Base-by-base conservation (phyloP, 2,329 filamentous ascomycete species). In the Cladophialophora exuberans region DNA sequence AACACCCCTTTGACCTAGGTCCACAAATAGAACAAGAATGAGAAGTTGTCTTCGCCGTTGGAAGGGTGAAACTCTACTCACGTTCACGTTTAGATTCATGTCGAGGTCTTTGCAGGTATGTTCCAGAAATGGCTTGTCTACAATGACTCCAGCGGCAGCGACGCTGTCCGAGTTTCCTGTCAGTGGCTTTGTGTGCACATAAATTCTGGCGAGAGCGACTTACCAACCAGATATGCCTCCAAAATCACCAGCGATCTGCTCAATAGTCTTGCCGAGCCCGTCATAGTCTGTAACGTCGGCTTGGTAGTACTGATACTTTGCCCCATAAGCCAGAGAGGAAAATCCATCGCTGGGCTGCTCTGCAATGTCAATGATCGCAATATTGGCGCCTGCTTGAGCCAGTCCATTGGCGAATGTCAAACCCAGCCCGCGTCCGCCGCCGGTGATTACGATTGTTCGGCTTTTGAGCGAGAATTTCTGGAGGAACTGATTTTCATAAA, bases 151-250 rank as follows among this genome's bases (percentile, higher is more conserved):
- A 4, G 53, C 53, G 2, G 53, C 53, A 6, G 63, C 61, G 15
- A 67, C 57, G 17, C 66, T 65, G 20, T 62, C 62, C 25, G 62
- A 62, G 23, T 62, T 59, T 33, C 64, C 30, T 6, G 39, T 13
- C 10, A 22, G 28, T 20, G 17, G 7, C 30, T 18, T n/a, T n/a
- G n/a, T n/a, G n/a, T n/a, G n/a, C 6, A 7, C 18, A 26, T 30
- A 5, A 11, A 26, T 15, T 42, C 22, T 11, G 13, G 33, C 9
- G 47, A 26, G 5, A 41, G 13, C 13, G 10, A 13, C 46, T 36
- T 41, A 47, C 53, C 46, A 52, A 15, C 53, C 53, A 36, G 53
- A 15, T 15, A 57, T 54, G n/a, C 31, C 36, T 17, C 54, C 54
- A 48, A 57, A 57, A 38, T 57, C 48, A 5, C 25, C 3, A 10